These are phyloP conservation scores for Pythium apleroticum DNA, from an alignment of 352 stramenopile genomes.

Conservation along the genomic window DNA sequence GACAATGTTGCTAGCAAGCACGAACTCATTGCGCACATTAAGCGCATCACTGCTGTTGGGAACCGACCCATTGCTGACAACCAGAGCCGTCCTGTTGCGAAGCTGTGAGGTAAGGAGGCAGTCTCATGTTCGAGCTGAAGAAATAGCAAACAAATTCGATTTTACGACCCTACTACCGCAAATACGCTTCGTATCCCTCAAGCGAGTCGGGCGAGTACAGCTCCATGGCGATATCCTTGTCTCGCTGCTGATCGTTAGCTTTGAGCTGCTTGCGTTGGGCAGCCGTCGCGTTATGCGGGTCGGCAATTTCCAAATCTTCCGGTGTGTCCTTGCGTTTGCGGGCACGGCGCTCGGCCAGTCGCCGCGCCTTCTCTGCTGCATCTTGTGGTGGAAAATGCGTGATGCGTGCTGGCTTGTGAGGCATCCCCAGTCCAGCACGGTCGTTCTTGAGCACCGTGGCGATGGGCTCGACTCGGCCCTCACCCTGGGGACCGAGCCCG, in stretches of 20 bases:
- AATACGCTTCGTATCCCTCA: constrained; percentile 61
- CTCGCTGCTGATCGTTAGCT: constrained; percentile 38
- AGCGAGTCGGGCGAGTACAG: constrained; percentile 40
- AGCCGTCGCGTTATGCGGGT: constrained; percentile 24
- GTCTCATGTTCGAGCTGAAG: not conserved
- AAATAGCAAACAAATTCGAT: constrained; percentile 19
- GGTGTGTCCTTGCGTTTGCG: constrained; percentile 48
- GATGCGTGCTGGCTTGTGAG: constrained; percentile 26
- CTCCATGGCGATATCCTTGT: constrained; percentile 44
- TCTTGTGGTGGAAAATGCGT: constrained; percentile 45
- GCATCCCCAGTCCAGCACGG: constrained; percentile 39
- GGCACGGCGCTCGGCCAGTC: constrained; percentile 40
- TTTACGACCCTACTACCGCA: constrained; percentile 31
- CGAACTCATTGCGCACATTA: constrained; percentile 40
- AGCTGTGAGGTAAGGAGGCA: not conserved
- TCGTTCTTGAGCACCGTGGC: constrained; percentile 57
- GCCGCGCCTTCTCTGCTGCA: constrained; percentile 33
- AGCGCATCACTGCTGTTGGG: constrained; percentile 31
- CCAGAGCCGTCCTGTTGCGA: not conserved
- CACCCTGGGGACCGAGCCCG: constrained; percentile 35
- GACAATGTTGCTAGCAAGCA: constrained; percentile 46
- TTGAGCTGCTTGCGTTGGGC: constrained; percentile 42
- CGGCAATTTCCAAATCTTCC: not conserved
- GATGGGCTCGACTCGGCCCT: constrained; percentile 47
- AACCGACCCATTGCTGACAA: not conserved